A percentile compares a stretch with the other conserved stretches of the same genome.
Conservation (phyloP, 129 eudicot species). For the Arctium lappa region DNA sequence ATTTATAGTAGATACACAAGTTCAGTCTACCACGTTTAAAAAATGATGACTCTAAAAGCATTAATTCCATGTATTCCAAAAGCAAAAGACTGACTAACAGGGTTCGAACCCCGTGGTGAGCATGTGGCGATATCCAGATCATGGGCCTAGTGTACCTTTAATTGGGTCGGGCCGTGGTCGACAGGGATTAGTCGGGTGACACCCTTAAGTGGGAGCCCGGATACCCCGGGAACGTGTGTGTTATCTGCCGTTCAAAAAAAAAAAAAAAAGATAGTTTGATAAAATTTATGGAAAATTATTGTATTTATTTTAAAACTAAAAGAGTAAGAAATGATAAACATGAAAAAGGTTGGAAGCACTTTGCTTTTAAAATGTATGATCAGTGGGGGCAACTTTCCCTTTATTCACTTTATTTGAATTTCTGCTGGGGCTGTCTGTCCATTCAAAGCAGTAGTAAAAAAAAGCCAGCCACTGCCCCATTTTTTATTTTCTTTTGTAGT, state of each 20-base stretch:
- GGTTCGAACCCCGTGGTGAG: too few relatives aligned
- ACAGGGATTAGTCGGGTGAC: too few relatives aligned
- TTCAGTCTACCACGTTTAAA: neutral
- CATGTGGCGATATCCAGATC: too few relatives aligned
- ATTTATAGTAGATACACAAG: neutral
- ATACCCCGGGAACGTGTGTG: too few relatives aligned
- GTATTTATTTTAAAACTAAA: neutral
- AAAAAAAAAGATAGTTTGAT: too few relatives aligned
- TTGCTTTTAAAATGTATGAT: conserved; percentile 19
- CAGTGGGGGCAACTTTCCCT: conserved; percentile 28
- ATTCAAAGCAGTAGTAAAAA: conserved; percentile 36
- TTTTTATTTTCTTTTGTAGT: neutral
- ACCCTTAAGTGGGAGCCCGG: too few relatives aligned
- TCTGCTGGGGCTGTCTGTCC: conserved; percentile 53
- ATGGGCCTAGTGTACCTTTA: too few relatives aligned
- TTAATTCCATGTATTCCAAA: neutral
- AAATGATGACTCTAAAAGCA: too few relatives aligned
- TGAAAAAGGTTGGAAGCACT: conserved; percentile 27
- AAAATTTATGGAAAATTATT: neutral
- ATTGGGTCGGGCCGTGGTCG: too few relatives aligned
- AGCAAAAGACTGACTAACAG: neutral
- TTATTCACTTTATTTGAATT: conserved; percentile 48
- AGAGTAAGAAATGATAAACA: conserved; percentile 3
- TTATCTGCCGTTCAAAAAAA: too few relatives aligned
- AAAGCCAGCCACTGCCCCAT: conserved; percentile 16